Conservation (phyloP, 306 rosid genomes). For the Lagenaria siceraria region DNA sequence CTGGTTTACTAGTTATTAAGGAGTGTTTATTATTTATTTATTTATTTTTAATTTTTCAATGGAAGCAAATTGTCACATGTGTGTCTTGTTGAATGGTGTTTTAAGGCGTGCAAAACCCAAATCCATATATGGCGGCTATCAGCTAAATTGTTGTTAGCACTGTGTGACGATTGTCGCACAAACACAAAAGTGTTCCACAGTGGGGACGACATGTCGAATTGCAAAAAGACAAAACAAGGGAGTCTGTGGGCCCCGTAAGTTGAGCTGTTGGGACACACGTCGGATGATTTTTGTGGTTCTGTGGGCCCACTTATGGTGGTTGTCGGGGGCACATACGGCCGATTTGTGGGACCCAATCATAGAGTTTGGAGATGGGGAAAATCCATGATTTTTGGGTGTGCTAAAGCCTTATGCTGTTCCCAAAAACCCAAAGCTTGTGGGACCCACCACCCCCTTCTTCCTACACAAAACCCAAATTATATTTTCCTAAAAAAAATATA, state of each 20-base stretch:
- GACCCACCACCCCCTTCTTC: not conserved
- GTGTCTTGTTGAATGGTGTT: not conserved
- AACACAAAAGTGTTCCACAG: conserved; percentile 14
- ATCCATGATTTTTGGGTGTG: conserved; percentile 9
- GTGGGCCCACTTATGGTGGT: conserved; percentile 49
- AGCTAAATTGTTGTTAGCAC: conserved; percentile 20
- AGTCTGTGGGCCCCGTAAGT: conserved; percentile 39
- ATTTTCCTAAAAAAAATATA: no score
- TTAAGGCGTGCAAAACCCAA: conserved; percentile 34
- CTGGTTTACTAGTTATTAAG: no score
- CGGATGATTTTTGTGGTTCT: conserved; percentile 40
- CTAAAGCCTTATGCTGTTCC: not conserved
- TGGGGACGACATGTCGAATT: conserved; percentile 55
- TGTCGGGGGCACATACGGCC: conserved; percentile 51
- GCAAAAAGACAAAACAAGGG: conserved; percentile 12
- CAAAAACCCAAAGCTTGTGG: not conserved
- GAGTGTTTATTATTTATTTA: no score
- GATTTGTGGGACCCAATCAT: conserved; percentile 45
- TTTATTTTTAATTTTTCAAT: no score
- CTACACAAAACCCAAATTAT: no score
- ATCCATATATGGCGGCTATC: conserved; percentile 55
- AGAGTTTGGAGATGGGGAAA: conserved; percentile 24
- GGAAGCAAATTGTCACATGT: not conserved
- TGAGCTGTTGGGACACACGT: conserved; percentile 54
- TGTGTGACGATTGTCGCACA: conserved; percentile 32